A percentile compares a stretch with the other conserved stretches of the same genome.
phyloP scores from a whole-genome alignment of 345 rosid species.

The Carallia brachiata region DNA sequence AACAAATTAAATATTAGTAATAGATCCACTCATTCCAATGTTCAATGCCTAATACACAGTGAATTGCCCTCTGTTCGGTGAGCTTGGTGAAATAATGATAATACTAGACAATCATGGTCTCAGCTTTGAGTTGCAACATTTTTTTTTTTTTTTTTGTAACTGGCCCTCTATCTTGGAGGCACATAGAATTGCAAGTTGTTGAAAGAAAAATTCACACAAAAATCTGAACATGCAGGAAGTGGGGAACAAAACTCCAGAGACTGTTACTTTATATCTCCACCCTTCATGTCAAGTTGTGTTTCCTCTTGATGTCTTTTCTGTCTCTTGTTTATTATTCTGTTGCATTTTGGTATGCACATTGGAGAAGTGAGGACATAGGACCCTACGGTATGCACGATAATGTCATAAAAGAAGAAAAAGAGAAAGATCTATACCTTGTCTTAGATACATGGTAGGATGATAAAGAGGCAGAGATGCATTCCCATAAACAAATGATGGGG shows the following conservation, averaged over 20 bases:
- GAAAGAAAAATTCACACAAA: not conserved
- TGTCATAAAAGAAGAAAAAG: not conserved
- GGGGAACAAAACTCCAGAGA: conserved; percentile 3
- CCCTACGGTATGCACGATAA: not conserved
- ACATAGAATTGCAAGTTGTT: not conserved
- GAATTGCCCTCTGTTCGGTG: too few relatives aligned
- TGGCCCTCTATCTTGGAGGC: too few relatives aligned
- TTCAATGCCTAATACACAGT: not conserved
- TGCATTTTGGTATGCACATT: not conserved
- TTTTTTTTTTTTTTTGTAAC: not conserved
- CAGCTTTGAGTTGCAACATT: not conserved
- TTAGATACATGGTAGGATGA: conserved; percentile 12
- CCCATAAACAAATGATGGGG: conserved; percentile 1
- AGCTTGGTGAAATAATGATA: too few relatives aligned
- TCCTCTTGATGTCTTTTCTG: not conserved
- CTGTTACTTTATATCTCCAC: conserved; percentile 10
- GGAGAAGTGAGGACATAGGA: conserved; percentile 4
- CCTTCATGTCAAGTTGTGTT: conserved; percentile 9
- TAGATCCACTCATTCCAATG: not conserved
- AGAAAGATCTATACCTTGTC: conserved; percentile 12
- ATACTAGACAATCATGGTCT: too few relatives aligned
- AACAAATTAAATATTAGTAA: not conserved
- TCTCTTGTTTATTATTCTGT: not conserved
- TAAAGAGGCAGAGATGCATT: not conserved
- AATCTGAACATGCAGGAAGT: conserved; percentile 6